These are phyloP conservation scores for Cutaneotrichosporon dermatis DNA, from an alignment of 1,284 basidiomycete genomes.

Conservation along the genomic window DNA sequence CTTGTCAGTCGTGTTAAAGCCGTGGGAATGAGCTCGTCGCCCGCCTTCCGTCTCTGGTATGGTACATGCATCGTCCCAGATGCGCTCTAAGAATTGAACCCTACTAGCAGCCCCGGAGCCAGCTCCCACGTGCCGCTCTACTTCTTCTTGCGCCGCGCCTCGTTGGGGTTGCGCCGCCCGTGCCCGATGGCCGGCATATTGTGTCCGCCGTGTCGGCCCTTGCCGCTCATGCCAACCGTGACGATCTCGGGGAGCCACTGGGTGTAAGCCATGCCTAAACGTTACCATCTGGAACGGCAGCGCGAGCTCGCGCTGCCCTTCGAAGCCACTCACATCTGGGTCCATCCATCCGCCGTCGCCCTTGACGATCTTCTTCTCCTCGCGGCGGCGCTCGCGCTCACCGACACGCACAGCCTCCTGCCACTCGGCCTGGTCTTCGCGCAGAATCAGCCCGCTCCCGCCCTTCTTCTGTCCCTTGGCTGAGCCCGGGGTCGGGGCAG, in stretches of 20 bases:
- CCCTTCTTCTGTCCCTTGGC: slow-evolving; percentile 76
- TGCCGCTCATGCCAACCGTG: slow-evolving; percentile 66
- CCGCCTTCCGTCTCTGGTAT: background rate
- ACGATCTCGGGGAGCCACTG: slow-evolving; percentile 82
- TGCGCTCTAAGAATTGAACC: no score
- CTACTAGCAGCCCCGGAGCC: no score
- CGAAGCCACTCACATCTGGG: slow-evolving; percentile 59
- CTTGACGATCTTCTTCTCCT: slow-evolving; percentile 68
- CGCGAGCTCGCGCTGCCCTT: no score
- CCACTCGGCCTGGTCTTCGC: slow-evolving; percentile 87
- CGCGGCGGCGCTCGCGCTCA: slow-evolving; percentile 66
- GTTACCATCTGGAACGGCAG: background rate
- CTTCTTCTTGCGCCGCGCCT: slow-evolving; percentile 53
- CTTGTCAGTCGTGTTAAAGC: no score
- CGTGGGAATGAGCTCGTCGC: no score
- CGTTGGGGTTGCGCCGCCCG: slow-evolving; percentile 82
- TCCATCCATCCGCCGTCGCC: slow-evolving; percentile 74
- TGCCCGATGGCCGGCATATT: slow-evolving; percentile 77
- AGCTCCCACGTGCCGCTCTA: background rate
- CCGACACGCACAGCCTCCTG: slow-evolving; percentile 71
- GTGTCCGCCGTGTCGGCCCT: slow-evolving; percentile 59
- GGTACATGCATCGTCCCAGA: slow-evolving; percentile 3
- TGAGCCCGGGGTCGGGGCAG: slow-evolving; percentile 81
- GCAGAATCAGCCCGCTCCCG: slow-evolving; percentile 64
- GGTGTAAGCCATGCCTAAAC: slow-evolving; percentile 2